Base-by-base conservation (phyloP, 2,329 filamentous ascomycete species). In the Arthrobotrys sinensis region DNA sequence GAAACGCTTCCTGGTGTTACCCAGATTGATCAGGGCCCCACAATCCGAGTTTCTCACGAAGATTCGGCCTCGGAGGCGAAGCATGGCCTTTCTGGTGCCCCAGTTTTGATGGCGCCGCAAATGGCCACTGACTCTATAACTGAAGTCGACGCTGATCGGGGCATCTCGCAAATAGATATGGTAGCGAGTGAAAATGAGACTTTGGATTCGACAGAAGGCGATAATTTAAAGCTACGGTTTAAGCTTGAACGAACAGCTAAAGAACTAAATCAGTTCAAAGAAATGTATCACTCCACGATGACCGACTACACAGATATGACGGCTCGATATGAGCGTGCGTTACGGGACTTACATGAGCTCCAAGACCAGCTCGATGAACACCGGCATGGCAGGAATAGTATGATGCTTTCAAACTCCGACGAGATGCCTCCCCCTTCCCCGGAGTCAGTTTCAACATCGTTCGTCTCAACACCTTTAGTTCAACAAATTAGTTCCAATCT, bases 281-380 rank as follows among this genome's bases (percentile, higher is more conserved):
- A 96, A 46, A 94, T 97, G 84, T 96, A 99, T 82, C 95, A 98
- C 83, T 87, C 88, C 7, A 95, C 93, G 0, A 83, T 97, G 16
- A 90, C 88, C 80, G 93, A 98, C 75, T 95, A 91, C 81, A 92
- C 96, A 80, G 85, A 90, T 53, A 90, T 99, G 28, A 91, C 94
- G 71, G 88, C 90, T 81, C 98, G 97, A 84, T 99, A 99, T 81
- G 93, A 97, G 82, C 91, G 97, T 82, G 92, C 94, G 4, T 86
- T 99, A 79, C 91, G 91, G 57, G 90, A 92, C 8, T 85, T 99
- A 48, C 91, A 93, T 4, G 92, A 96, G 83, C 87, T 98, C 57
- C 94, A 97, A 83, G 95, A 97, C 83, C 89, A 89, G 32, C 87
- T 94, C 40, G 93, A 97, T 81, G 93, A 97, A 85, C 88, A 91